Evolutionary conservation across 202 grass and related monocot species (phyloP).

Genomic region (Schoenoplectus tabernaemontani): DNA sequence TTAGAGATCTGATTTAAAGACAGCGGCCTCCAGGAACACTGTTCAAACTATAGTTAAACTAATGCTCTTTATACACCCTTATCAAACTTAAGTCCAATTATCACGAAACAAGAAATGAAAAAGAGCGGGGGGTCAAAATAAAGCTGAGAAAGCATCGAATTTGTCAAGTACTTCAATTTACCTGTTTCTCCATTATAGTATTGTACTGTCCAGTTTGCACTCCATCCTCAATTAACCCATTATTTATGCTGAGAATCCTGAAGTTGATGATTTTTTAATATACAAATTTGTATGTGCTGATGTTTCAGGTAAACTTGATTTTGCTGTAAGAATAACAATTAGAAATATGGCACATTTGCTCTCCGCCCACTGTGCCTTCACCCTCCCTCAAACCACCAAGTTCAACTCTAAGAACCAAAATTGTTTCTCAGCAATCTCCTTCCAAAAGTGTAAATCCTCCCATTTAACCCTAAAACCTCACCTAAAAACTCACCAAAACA

Average conservation of each 20-base stretch:
- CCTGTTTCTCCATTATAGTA: background rate
- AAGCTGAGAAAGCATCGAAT: background rate
- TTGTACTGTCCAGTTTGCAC: no score
- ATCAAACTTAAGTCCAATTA: background rate
- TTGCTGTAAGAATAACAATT: conserved; percentile 12
- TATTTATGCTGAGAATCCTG: background rate
- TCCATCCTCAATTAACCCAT: background rate
- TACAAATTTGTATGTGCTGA: background rate
- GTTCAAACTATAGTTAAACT: background rate
- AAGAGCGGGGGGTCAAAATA: background rate
- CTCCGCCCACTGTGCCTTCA: conserved; percentile 33
- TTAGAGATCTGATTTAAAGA: background rate
- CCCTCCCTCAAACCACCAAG: conserved; percentile 27
- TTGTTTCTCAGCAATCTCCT: conserved; percentile 23
- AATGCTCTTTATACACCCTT: background rate
- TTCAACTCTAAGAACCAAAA: conserved; percentile 11
- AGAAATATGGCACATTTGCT: conserved; percentile 54
- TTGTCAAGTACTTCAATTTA: background rate
- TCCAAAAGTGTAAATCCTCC: conserved; percentile 37
- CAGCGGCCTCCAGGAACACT: background rate
- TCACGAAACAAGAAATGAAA: no score
- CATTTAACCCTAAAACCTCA: conserved; percentile 24
- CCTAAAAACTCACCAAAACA: conserved; percentile 23
- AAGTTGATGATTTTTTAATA: background rate
- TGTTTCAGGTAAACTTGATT: conserved; percentile 24